A percentile compares a stretch with the other conserved stretches of the same genome.
These are phyloP conservation scores for Durusdinium trenchii DNA, from an alignment of 73 alveolate genomes.

Conservation along the genomic window DNA sequence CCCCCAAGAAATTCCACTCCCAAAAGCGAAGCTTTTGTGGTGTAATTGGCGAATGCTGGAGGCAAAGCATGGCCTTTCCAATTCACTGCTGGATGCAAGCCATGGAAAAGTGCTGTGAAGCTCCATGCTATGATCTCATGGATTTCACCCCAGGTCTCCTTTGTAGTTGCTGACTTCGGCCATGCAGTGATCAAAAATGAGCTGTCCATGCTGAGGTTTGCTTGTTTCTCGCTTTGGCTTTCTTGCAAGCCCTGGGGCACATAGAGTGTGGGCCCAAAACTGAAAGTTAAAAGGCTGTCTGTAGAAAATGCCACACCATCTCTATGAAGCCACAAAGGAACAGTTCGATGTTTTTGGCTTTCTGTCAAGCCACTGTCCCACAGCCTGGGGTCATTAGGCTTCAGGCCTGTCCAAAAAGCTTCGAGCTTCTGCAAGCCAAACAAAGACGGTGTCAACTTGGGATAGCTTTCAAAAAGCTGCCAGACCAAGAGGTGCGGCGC, in stretches of 20 bases:
- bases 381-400: neutral
- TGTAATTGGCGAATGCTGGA: neutral
- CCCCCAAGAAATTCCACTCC: neutral
- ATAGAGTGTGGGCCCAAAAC: no score
- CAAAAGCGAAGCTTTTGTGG: neutral
- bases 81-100: neutral
- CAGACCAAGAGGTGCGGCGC: slow-evolving; percentile 25
- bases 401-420: neutral
- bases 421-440: slow-evolving; percentile 11
- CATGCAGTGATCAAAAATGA: neutral
- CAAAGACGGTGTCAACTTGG: neutral
- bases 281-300: slow-evolving; percentile 3
- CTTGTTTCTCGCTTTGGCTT: neutral
- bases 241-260: slow-evolving; percentile 30
- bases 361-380: neutral
- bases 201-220: slow-evolving; percentile 9
- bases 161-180: slow-evolving; percentile 21
- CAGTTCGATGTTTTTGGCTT: neutral
- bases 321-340: neutral
- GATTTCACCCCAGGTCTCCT: neutral
- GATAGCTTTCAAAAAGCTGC: slow-evolving; percentile 28
- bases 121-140: slow-evolving; percentile 10
- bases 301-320: slow-evolving; percentile 21
- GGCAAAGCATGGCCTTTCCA: slow-evolving; percentile 8
- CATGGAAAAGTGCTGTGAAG: neutral